Evolutionary conservation across 352 stramenopile genomes (phyloP).

Genomic region (Globisporangium megalacanthum): DNA sequence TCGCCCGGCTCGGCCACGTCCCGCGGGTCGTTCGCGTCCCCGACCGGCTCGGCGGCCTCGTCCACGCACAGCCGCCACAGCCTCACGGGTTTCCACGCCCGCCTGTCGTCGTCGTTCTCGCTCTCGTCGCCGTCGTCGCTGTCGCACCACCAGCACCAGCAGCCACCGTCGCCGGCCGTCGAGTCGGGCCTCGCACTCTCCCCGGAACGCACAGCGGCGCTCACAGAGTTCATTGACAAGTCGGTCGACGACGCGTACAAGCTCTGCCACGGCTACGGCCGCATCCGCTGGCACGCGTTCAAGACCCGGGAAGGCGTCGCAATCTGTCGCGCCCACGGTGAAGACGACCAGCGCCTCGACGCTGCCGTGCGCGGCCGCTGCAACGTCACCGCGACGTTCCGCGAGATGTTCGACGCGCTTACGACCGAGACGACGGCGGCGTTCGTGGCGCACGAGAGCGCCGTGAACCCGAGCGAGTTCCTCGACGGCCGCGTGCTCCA

Average conservation of each 20-base stretch:
- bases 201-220: conserved; percentile 15
- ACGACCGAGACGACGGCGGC: conserved; percentile 65
- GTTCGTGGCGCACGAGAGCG: conserved; percentile 57
- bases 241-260: conserved; percentile 80
- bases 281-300: conserved; percentile 64
- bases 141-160: not conserved
- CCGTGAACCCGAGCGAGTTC: conserved; percentile 70
- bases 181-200: conserved; percentile 8
- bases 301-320: conserved; percentile 62
- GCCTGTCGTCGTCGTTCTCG: conserved; percentile 1
- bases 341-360: conserved; percentile 59
- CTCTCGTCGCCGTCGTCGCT: conserved; percentile 7
- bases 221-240: conserved; percentile 72
- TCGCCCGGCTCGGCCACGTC: conserved; percentile 11
- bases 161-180: not conserved
- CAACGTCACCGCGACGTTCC: conserved; percentile 65
- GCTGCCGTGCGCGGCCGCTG: conserved; percentile 67
- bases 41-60: conserved; percentile 7
- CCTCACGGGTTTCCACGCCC: conserved; percentile 10
- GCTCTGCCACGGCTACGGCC: conserved; percentile 68
- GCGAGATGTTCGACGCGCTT: conserved; percentile 73
- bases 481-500: conserved; percentile 73
- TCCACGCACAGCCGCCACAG: not conserved
- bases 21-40: conserved; percentile 20
- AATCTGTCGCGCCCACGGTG: conserved; percentile 57